A percentile compares a stretch with the other conserved stretches of the same genome.
These are phyloP conservation scores for Cucumis cinereus DNA, from an alignment of 306 rosid genomes.

Conservation along the genomic window DNA sequence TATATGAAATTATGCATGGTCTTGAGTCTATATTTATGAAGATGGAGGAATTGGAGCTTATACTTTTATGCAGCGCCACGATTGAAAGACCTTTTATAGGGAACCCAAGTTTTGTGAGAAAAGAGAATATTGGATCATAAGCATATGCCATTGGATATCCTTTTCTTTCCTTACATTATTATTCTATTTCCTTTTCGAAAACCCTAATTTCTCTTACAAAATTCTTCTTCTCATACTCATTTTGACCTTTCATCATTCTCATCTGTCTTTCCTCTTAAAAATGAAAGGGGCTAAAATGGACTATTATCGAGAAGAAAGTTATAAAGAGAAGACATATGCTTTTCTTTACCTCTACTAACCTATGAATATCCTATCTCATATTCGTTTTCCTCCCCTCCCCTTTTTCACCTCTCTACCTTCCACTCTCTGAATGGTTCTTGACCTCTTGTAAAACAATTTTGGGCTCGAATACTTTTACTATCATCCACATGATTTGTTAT, in stretches of 20 bases:
- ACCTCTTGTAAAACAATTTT: too few relatives aligned
- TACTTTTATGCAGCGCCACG: not conserved
- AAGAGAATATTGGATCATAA: not conserved
- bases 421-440: not conserved
- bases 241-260: not conserved
- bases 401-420: not conserved
- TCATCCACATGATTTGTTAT: too few relatives aligned
- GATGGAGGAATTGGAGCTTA: not conserved
- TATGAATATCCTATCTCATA: conserved; percentile 26
- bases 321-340: conserved; percentile 17
- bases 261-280: not conserved
- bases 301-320: not conserved
- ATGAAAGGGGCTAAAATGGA: not conserved
- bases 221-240: not conserved
- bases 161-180: not conserved
- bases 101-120: not conserved
- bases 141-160: conserved; percentile 61
- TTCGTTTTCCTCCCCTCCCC: not conserved
- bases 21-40: too few relatives aligned
- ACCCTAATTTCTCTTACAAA: not conserved
- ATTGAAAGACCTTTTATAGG: not conserved
- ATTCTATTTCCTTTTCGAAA: not conserved
- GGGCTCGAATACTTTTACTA: too few relatives aligned
- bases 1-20: too few relatives aligned
- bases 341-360: conserved; percentile 1